phyloP scores from a whole-genome alignment of 257 asterid species.

The Perilla frutescens region DNA sequence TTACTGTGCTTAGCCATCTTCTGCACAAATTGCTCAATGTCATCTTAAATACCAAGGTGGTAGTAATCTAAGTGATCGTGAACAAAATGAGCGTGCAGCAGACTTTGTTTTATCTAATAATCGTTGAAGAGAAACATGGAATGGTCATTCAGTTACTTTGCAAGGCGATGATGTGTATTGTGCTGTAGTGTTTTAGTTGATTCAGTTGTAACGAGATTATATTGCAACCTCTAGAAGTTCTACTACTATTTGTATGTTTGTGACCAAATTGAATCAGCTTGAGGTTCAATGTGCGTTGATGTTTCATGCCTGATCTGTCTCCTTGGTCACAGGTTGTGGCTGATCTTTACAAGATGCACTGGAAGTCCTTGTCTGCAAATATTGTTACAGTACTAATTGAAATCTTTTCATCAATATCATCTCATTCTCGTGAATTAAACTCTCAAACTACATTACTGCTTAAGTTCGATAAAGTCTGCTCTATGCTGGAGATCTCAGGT shows the following conservation, averaged over 20 bases:
- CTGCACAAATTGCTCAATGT: too few species aligned
- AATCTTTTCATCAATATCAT: slow-evolving; percentile 59
- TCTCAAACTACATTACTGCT: slow-evolving; percentile 52
- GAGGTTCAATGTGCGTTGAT: not conserved
- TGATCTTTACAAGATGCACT: slow-evolving; percentile 77
- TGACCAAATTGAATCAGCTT: slow-evolving; percentile 13
- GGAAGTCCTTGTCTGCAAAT: slow-evolving; percentile 55
- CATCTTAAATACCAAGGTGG: too few species aligned
- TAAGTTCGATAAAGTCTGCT: slow-evolving; percentile 75
- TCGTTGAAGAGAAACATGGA: slow-evolving; percentile 3
- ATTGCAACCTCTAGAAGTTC: not conserved
- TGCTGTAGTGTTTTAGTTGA: not conserved
- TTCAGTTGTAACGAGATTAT: slow-evolving; percentile 2
- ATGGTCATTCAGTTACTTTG: not conserved
- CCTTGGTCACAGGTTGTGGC: slow-evolving; percentile 65
- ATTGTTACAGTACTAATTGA: slow-evolving; percentile 51
- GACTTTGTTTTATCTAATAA: too few species aligned
- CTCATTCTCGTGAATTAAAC: slow-evolving; percentile 81
- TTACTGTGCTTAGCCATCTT: too few species aligned
- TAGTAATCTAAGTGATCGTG: too few species aligned
- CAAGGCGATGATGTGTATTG: not conserved
- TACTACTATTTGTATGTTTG: slow-evolving; percentile 1
- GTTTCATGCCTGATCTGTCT: slow-evolving; percentile 27
- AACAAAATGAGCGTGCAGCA: too few species aligned
- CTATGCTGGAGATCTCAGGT: slow-evolving; percentile 74